A percentile compares a stretch with the other conserved stretches of the same genome.
These are phyloP conservation scores for Trypanosoma conorhini DNA, from an alignment of 208 protist genomes.

Conservation along the genomic window DNA sequence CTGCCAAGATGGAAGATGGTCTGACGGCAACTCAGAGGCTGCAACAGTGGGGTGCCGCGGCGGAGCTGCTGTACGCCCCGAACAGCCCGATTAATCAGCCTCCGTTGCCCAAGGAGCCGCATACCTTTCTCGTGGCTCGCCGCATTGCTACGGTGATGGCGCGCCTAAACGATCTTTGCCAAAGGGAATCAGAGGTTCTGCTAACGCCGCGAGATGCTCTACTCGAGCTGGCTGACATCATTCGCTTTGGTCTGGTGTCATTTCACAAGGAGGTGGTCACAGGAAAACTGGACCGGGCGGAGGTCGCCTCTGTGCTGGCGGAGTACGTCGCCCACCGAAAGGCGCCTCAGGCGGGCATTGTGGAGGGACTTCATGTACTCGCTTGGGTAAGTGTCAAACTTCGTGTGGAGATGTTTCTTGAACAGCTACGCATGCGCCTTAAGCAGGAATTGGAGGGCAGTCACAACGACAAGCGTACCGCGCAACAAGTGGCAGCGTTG, in stretches of 20 bases:
- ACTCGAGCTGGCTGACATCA: conserved; percentile 46
- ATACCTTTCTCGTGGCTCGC: conserved; percentile 43
- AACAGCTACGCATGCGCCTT: conserved; percentile 44
- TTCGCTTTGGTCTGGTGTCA: conserved; percentile 45
- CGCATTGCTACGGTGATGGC: conserved; percentile 53
- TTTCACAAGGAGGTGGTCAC: conserved; percentile 30
- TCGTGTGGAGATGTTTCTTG: conserved; percentile 51
- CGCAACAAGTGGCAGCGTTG: conserved; percentile 37
- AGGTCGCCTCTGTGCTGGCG: conserved; percentile 22
- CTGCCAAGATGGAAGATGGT: conserved; percentile 21
- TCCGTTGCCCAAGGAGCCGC: conserved; percentile 21
- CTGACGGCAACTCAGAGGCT: conserved; percentile 22
- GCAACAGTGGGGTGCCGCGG: conserved; percentile 28
- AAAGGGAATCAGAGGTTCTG: conserved; percentile 24
- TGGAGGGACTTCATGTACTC: conserved; percentile 50
- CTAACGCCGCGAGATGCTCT: conserved; percentile 52
- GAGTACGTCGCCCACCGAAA: conserved; percentile 37
- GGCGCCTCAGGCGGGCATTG: conserved; percentile 45
- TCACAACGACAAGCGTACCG: neutral
- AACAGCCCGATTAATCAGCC: conserved; percentile 25
- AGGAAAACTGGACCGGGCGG: conserved; percentile 4
- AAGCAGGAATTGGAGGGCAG: conserved; percentile 31
- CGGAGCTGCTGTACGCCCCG: conserved; percentile 30
- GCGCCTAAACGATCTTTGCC: conserved; percentile 42
- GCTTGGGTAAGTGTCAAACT: conserved; percentile 70